Evolutionary conservation across 139 green algal species (phyloP).

Genomic region (Chlorella sp.): DNA sequence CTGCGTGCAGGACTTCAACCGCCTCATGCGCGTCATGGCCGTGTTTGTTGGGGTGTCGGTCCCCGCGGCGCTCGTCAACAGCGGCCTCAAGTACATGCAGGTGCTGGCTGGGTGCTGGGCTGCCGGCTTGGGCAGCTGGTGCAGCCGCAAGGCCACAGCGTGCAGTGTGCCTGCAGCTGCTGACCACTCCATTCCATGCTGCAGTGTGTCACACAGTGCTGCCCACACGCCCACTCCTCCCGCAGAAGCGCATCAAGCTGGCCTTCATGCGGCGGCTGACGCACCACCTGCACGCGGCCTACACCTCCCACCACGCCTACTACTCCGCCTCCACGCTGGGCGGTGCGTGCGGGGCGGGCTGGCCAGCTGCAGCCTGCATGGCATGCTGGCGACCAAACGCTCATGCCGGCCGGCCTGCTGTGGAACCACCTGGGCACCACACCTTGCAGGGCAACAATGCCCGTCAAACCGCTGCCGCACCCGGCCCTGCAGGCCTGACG

Average conservation of each 20-base stretch:
- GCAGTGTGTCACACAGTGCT: too few species aligned
- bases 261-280: conserved; percentile 72
- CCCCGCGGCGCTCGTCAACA: conserved; percentile 30
- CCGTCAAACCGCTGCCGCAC: neutral
- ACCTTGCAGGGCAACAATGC: too few species aligned
- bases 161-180: neutral
- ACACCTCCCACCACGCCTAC: conserved; percentile 91
- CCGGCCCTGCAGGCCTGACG: conserved; percentile 71
- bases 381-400: neutral
- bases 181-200: too few species aligned
- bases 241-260: conserved; percentile 20
- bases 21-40: neutral
- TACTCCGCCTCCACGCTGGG: conserved; percentile 90
- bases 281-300: conserved; percentile 82
- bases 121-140: neutral
- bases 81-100: conserved; percentile 94
- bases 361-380: neutral
- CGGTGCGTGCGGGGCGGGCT: conserved; percentile 30
- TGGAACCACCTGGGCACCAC: too few species aligned
- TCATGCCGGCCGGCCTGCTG: neutral
- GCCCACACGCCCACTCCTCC: too few species aligned
- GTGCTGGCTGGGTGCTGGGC: conserved; percentile 34
- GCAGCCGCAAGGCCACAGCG: neutral
- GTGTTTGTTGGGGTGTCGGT: conserved; percentile 18
- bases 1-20: neutral